A percentile compares a stretch with the other conserved stretches of the same genome.
Conservation (phyloP, 441 rosid species). For the Gossypium gossypioides region DNA sequence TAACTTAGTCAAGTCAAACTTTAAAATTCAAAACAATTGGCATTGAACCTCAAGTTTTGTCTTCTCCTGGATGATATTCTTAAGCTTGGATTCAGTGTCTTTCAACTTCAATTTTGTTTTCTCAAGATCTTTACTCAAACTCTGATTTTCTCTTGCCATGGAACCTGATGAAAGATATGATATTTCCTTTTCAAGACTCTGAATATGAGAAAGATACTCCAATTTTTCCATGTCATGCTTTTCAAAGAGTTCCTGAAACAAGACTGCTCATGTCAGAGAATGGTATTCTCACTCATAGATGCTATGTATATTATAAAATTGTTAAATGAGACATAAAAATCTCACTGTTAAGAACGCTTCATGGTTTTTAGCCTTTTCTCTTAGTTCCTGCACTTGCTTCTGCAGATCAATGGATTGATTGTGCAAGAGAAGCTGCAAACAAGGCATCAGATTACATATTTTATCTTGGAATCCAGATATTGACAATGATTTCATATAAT, state of each 20-base stretch:
- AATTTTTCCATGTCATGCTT: constrained; percentile 47
- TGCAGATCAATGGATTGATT: constrained; percentile 40
- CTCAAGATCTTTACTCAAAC: constrained; percentile 73
- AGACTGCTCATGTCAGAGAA: constrained; percentile 15
- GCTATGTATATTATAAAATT: not conserved
- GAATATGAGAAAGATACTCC: constrained; percentile 47
- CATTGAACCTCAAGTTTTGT: constrained; percentile 80
- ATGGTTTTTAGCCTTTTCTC: constrained; percentile 35
- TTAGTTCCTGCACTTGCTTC: constrained; percentile 42
- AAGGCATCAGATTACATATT: not conserved
- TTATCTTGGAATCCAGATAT: not conserved
- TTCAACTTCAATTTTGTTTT: constrained; percentile 68
- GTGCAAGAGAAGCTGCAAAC: constrained; percentile 39
- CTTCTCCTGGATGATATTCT: constrained; percentile 77
- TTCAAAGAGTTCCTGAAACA: constrained; percentile 44
- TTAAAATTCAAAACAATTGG: not conserved
- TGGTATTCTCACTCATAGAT: not conserved
- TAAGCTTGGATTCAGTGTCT: constrained; percentile 79
- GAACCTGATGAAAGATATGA: constrained; percentile 47
- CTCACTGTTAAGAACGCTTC: constrained; percentile 43
- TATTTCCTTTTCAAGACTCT: constrained; percentile 62
- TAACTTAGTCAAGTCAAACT: not conserved
- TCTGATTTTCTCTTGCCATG: constrained; percentile 70
- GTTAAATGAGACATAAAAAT: not conserved
- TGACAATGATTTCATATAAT: not conserved